Conservation (phyloP, 331 rosid genomes). For the Pyracantha coccinea region DNA sequence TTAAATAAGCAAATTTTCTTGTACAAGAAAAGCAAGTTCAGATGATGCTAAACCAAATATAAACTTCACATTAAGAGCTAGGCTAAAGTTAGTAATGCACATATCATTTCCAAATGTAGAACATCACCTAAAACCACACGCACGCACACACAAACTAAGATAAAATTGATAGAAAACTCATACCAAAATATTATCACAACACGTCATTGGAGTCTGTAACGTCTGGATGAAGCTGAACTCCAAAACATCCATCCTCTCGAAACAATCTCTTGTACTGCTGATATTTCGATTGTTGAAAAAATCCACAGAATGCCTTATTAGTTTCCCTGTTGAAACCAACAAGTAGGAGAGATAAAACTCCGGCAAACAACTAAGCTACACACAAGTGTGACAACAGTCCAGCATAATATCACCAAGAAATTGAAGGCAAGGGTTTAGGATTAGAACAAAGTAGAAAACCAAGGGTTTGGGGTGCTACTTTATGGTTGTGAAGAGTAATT, state of each 20-base stretch:
- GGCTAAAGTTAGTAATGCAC: not conserved
- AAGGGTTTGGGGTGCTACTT: not conserved
- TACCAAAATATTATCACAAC: slow-evolving; percentile 10
- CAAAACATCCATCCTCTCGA: slow-evolving; percentile 23
- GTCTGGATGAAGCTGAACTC: slow-evolving; percentile 3
- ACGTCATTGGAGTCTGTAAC: slow-evolving; percentile 2
- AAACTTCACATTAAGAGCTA: not conserved
- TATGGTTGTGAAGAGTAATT: not conserved
- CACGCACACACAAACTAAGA: slow-evolving; percentile 19
- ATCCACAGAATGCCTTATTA: slow-evolving; percentile 90
- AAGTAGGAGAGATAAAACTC: slow-evolving; percentile 11
- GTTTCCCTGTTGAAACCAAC: slow-evolving; percentile 60
- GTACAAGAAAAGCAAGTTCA: not conserved
- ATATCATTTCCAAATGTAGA: not conserved
- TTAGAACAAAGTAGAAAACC: not conserved
- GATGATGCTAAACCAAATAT: not conserved
- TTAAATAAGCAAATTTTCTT: not conserved
- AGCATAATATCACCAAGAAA: not conserved
- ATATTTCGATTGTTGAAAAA: slow-evolving; percentile 40
- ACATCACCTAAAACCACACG: not conserved
- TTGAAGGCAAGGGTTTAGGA: not conserved
- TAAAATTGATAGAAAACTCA: not conserved
- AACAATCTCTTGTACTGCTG: slow-evolving; percentile 28
- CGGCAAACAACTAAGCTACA: not conserved
- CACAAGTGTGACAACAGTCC: not conserved